A percentile compares a stretch with the other conserved stretches of the same genome.
Evolutionary conservation across 2,329 filamentous ascomycete genomes (phyloP).

Genomic region (Paecilomyces sp.): DNA sequence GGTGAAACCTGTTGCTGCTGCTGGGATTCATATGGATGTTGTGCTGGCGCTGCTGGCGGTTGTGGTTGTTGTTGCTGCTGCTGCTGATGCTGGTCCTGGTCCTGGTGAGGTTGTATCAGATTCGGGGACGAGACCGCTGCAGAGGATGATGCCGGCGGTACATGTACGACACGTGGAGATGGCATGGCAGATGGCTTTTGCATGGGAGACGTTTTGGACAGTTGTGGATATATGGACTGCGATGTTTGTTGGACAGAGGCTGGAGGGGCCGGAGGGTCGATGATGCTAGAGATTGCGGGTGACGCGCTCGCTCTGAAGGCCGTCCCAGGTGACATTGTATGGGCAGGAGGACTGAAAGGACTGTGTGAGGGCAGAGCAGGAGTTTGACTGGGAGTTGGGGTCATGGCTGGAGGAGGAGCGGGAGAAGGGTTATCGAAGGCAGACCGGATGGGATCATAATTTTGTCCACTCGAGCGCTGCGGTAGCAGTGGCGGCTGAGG

Average conservation of each 20-base stretch:
- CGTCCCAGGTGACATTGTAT: conserved; percentile 43
- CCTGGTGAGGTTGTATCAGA: background rate
- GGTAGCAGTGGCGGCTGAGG: conserved; percentile 35
- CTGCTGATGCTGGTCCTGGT: conserved; percentile 3
- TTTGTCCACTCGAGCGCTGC: conserved; percentile 64
- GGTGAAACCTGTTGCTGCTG: conserved; percentile 11
- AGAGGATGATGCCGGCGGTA: conserved; percentile 1
- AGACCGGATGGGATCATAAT: conserved; percentile 82
- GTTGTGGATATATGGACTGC: conserved; percentile 5
- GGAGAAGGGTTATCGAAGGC: conserved; percentile 45
- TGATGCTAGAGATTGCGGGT: conserved; percentile 83
- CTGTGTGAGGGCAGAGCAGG: conserved; percentile 52
- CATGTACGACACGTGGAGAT: conserved; percentile 3
- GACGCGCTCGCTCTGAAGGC: conserved; percentile 71
- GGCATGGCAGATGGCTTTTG: conserved; percentile 4
- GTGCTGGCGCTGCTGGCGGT: conserved; percentile 3
- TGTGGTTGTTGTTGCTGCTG: conserved; percentile 12
- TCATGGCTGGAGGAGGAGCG: conserved; percentile 29
- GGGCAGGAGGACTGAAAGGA: conserved; percentile 38
- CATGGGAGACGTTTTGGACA: conserved; percentile 14
- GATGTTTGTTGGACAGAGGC: conserved; percentile 19
- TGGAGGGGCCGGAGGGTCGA: conserved; percentile 57
- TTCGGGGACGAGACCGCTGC: background rate
- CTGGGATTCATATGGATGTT: conserved; percentile 12
- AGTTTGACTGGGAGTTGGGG: conserved; percentile 53